Conservation (phyloP, 1,284 basidiomycete genomes). For the Cryptococcus sp. region DNA sequence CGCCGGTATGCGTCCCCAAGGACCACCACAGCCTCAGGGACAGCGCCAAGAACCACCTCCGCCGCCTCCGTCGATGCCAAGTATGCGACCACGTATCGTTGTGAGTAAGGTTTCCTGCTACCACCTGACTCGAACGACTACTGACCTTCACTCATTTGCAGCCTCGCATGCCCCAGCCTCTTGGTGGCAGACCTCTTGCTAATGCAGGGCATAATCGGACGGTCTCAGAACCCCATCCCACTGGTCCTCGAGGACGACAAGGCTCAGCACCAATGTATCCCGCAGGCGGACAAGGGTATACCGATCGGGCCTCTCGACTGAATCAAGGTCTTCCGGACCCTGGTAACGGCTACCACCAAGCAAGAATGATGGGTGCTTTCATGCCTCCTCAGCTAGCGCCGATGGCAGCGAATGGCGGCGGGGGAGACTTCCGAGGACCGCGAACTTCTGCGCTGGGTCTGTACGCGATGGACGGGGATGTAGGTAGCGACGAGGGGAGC, state of each 20-base stretch:
- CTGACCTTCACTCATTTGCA: conserved; percentile 3
- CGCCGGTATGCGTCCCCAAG: too few relatives aligned
- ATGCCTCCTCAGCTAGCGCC: conserved; percentile 30
- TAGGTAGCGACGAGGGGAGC: conserved; percentile 3
- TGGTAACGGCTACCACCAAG: conserved; percentile 17
- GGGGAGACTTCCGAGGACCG: conserved; percentile 29
- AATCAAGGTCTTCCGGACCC: conserved; percentile 20
- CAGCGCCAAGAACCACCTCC: too few relatives aligned
- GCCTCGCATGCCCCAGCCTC: conserved; percentile 34
- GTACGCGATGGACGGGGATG: conserved; percentile 20
- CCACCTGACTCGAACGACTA: background rate
- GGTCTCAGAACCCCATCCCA: conserved; percentile 18
- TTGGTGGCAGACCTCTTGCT: conserved; percentile 11
- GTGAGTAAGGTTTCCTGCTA: conserved; percentile 13
- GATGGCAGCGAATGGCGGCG: conserved; percentile 21
- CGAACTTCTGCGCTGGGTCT: conserved; percentile 35
- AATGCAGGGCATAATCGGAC: conserved; percentile 8
- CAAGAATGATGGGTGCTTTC: conserved; percentile 24
- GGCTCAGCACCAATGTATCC: background rate
- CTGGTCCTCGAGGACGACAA: conserved; percentile 2
- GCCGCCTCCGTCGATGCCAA: conserved; percentile 33
- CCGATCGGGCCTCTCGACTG: conserved; percentile 9
- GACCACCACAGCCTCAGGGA: too few relatives aligned
- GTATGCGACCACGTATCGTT: conserved; percentile 27
- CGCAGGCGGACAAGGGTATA: conserved; percentile 4